phyloP scores from a whole-genome alignment of 163 green algal species.

The Prototheca wickerhamii region DNA sequence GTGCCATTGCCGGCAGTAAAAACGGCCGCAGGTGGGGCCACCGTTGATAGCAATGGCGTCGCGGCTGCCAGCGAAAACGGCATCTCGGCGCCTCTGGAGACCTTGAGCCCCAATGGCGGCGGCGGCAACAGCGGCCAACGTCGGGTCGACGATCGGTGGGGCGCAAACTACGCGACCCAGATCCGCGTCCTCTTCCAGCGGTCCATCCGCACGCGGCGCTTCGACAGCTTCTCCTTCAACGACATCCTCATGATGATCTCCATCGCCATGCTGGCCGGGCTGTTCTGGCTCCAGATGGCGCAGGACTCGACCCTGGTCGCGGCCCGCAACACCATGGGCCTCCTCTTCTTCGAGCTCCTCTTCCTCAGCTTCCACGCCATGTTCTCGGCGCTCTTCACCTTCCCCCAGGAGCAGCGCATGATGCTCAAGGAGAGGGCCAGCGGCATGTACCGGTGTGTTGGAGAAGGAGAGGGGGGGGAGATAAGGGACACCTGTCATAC shows the following conservation, averaged over 20 bases:
- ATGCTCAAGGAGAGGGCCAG: conserved; percentile 67
- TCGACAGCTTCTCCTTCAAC: conserved; percentile 47
- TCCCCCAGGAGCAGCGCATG: conserved; percentile 76
- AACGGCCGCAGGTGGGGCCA: too few relatives aligned
- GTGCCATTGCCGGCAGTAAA: too few relatives aligned
- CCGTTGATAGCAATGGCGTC: too few relatives aligned
- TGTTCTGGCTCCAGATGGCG: conserved; percentile 59
- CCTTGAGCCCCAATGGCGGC: background rate
- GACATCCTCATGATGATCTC: conserved; percentile 58
- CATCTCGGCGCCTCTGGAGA: too few relatives aligned
- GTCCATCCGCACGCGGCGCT: conserved; percentile 52
- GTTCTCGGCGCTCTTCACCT: conserved; percentile 77
- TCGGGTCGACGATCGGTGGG: conserved; percentile 26
- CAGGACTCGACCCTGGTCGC: conserved; percentile 18
- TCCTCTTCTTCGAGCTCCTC: conserved; percentile 87
- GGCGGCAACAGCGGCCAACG: background rate
- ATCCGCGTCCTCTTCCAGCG: conserved; percentile 50
- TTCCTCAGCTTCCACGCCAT: conserved; percentile 72
- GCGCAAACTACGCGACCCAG: conserved; percentile 45
- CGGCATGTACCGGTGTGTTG: conserved; percentile 42
- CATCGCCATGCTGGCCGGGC: conserved; percentile 59
- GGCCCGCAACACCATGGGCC: conserved; percentile 28
- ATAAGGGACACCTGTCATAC: too few relatives aligned
- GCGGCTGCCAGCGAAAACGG: too few relatives aligned
- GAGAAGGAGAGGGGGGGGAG: background rate